Conservation (phyloP, 2,329 filamentous ascomycete genomes). For the Aspergillus melleus region DNA sequence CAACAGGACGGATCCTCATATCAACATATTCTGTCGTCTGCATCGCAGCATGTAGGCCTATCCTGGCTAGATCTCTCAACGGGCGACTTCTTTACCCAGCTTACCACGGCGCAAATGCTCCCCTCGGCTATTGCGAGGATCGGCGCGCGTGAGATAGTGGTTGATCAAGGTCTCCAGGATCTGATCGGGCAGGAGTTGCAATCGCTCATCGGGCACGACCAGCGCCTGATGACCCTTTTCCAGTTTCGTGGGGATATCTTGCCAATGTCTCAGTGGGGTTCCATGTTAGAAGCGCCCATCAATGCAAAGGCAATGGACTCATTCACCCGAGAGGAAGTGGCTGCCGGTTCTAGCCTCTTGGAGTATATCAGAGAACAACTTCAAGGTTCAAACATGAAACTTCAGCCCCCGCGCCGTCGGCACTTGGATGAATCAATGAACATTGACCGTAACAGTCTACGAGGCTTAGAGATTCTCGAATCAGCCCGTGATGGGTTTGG, state of each 20-base stretch:
- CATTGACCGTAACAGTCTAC: slow-evolving; percentile 89
- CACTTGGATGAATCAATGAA: slow-evolving; percentile 76
- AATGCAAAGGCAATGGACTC: slow-evolving; percentile 50
- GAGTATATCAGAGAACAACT: slow-evolving; percentile 80
- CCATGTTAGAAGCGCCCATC: slow-evolving; percentile 75
- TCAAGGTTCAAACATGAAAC: slow-evolving; percentile 73
- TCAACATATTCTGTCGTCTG: slow-evolving; percentile 31
- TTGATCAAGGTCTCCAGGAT: slow-evolving; percentile 64
- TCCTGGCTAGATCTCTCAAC: slow-evolving; percentile 96
- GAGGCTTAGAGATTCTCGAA: slow-evolving; percentile 82
- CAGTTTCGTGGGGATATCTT: slow-evolving; percentile 45
- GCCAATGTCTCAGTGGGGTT: slow-evolving; percentile 65
- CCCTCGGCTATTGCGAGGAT: slow-evolving; percentile 82
- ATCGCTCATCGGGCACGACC: slow-evolving; percentile 70
- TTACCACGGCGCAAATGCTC: slow-evolving; percentile 67
- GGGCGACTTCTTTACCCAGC: slow-evolving; percentile 87
- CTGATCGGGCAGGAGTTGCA: slow-evolving; percentile 63
- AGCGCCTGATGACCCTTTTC: slow-evolving; percentile 74
- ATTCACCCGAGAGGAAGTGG: slow-evolving; percentile 70
- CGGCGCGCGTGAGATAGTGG: slow-evolving; percentile 78
- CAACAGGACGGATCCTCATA: slow-evolving; percentile 22
- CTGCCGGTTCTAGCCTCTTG: slow-evolving; percentile 77
- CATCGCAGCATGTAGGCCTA: slow-evolving; percentile 63
- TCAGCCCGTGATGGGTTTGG: slow-evolving; percentile 79
- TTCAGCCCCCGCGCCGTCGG: slow-evolving; percentile 78